Evolutionary conservation across 2,329 filamentous ascomycete genomes (phyloP).

Genomic region (Zymoseptoria tritici): DNA sequence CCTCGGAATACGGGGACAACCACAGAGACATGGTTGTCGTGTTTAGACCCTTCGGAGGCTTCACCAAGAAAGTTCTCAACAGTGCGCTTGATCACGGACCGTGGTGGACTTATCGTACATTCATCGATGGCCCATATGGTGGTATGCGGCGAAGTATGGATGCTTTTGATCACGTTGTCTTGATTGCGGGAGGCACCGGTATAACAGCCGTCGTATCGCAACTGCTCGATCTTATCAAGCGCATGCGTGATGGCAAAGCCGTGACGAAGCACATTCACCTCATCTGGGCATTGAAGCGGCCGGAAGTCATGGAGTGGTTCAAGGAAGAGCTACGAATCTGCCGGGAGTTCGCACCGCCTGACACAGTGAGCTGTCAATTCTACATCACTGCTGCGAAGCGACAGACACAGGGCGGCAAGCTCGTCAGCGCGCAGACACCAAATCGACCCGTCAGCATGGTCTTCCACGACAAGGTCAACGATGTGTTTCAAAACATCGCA

Average conservation of each 20-base stretch:
- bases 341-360: constrained; percentile 77
- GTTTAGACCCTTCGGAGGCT: constrained; percentile 85
- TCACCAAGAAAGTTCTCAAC: constrained; percentile 77
- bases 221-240: constrained; percentile 86
- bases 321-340: constrained; percentile 89
- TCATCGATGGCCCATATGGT: constrained; percentile 89
- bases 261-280: constrained; percentile 86
- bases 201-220: constrained; percentile 92
- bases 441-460: constrained; percentile 60
- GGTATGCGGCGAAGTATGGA: constrained; percentile 86
- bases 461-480: constrained; percentile 81
- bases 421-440: constrained; percentile 46
- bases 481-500: constrained; percentile 78
- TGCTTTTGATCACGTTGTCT: constrained; percentile 85
- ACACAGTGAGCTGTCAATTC: constrained; percentile 87
- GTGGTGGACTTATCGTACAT: constrained; percentile 85
- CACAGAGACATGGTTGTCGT: constrained; percentile 86
- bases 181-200: constrained; percentile 89
- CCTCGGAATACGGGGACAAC: constrained; percentile 79
- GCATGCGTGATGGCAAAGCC: constrained; percentile 90
- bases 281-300: constrained; percentile 85
- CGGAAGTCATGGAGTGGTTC: constrained; percentile 97
- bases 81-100: constrained; percentile 78
- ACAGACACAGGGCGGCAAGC: constrained; percentile 38
- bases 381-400: constrained; percentile 77